Conservation (phyloP, 352 stramenopile species). For the Pythium graminicola region DNA sequence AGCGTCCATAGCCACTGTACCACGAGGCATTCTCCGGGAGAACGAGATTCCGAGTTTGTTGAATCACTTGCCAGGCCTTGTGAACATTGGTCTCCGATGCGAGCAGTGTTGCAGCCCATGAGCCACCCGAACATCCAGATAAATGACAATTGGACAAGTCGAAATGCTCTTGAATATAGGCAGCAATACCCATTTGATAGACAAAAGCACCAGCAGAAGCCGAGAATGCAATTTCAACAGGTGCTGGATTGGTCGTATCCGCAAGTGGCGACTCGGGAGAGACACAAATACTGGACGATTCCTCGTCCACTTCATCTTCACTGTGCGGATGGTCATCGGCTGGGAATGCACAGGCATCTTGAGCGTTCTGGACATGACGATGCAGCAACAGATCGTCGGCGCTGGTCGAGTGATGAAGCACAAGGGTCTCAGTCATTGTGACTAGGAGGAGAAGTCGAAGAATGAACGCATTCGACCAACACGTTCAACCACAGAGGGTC, state of each 20-base stretch:
- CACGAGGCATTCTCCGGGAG: slow-evolving; percentile 35
- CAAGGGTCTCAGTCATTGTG: not conserved
- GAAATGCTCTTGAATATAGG: slow-evolving; percentile 62
- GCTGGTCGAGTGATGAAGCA: slow-evolving; percentile 18
- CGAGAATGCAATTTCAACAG: slow-evolving; percentile 62
- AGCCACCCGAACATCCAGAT: slow-evolving; percentile 35
- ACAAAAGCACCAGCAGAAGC: slow-evolving; percentile 60
- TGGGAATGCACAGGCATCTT: slow-evolving; percentile 7
- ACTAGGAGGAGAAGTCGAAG: not conserved
- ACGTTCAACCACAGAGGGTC: not conserved
- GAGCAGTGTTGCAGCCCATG: slow-evolving; percentile 38
- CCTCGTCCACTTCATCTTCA: slow-evolving; percentile 30
- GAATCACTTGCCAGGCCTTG: slow-evolving; percentile 45
- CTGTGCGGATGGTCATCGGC: slow-evolving; percentile 21
- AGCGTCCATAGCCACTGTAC: slow-evolving; percentile 64
- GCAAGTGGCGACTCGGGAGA: slow-evolving; percentile 5
- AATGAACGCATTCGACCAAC: not conserved
- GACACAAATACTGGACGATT: slow-evolving; percentile 12
- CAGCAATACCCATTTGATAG: slow-evolving; percentile 67
- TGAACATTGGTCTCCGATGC: slow-evolving; percentile 44
- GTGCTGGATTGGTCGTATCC: not conserved
- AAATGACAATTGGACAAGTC: slow-evolving; percentile 38
- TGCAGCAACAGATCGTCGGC: slow-evolving; percentile 22
- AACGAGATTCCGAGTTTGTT: slow-evolving; percentile 37
- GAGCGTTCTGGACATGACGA: not conserved